These are phyloP conservation scores for Phyllosticta citriasiana DNA, from an alignment of 2,329 filamentous ascomycete species.

Conservation along the genomic window DNA sequence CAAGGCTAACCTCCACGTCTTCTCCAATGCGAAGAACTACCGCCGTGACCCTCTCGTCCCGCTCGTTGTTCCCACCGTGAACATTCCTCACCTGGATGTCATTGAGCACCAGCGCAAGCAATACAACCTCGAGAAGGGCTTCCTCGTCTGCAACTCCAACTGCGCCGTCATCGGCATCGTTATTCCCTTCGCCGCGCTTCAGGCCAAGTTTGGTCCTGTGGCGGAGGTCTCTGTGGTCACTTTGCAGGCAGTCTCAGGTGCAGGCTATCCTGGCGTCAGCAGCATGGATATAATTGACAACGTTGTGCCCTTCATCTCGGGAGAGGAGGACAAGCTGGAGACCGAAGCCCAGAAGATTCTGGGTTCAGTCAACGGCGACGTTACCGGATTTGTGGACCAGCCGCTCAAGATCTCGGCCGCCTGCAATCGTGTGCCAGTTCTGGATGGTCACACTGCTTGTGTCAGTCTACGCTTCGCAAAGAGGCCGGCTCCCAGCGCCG, in stretches of 20 bases:
- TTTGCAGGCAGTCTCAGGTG: constrained; percentile 88
- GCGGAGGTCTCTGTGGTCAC: constrained; percentile 77
- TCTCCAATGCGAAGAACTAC: constrained; percentile 98
- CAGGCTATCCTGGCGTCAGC: constrained; percentile 80
- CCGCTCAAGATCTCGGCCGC: constrained; percentile 70
- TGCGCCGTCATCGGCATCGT: constrained; percentile 95
- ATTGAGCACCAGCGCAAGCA: constrained; percentile 79
- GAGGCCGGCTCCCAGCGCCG: constrained; percentile 61
- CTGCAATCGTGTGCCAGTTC: constrained; percentile 88
- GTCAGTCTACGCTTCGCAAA: constrained; percentile 76
- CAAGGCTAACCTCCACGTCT: constrained; percentile 77
- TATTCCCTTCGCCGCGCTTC: constrained; percentile 85
- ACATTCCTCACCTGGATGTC: constrained; percentile 74
- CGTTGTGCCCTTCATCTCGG: constrained; percentile 83
- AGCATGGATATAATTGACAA: constrained; percentile 97
- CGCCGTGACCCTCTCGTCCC: constrained; percentile 82
- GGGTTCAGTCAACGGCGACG: constrained; percentile 59
- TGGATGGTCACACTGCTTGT: constrained; percentile 93
- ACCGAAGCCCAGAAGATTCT: constrained; percentile 93
- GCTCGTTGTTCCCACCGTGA: constrained; percentile 90
- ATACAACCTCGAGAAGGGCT: constrained; percentile 67
- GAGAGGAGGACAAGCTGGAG: constrained; percentile 94
- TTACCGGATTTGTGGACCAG: constrained; percentile 70
- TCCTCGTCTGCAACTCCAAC: constrained; percentile 96
- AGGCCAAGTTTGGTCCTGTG: constrained; percentile 73